Evolutionary conservation across 345 rosid genomes (phyloP).

Genomic region (Erodium maritimum): DNA sequence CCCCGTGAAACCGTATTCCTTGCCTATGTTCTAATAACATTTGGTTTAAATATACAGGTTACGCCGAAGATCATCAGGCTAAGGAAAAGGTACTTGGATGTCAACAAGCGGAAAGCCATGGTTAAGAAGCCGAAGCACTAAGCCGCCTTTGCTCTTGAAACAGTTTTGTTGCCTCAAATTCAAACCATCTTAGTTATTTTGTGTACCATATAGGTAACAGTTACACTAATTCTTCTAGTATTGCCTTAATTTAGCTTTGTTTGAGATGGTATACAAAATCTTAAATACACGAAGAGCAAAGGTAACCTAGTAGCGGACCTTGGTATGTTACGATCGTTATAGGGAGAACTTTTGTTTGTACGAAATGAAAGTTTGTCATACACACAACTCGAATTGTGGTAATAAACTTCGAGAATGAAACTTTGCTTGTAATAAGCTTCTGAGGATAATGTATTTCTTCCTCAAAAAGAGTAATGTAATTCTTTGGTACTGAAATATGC

Average conservation of each 20-base stretch:
- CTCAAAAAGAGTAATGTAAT: background rate
- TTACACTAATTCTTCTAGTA: constrained; percentile 5
- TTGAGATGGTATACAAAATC: background rate
- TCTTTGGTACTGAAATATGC: background rate
- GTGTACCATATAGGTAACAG: constrained; percentile 4
- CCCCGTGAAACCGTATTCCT: too few species aligned
- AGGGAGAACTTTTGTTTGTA: background rate
- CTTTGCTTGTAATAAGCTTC: too few species aligned
- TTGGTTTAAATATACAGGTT: constrained; percentile 35
- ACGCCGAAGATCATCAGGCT: constrained; percentile 82
- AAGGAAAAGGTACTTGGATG: constrained; percentile 80
- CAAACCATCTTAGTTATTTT: background rate
- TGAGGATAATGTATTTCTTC: background rate
- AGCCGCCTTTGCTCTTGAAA: constrained; percentile 7
- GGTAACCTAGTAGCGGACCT: background rate
- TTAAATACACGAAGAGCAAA: background rate
- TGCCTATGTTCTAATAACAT: background rate
- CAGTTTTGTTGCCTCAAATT: constrained; percentile 10
- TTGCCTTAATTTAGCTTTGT: constrained; percentile 1
- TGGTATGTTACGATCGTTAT: background rate
- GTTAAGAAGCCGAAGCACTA: constrained; percentile 71
- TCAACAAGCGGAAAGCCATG: constrained; percentile 79
- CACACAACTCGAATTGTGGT: too few species aligned
- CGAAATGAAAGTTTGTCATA: too few species aligned
- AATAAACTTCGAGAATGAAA: too few species aligned